phyloP scores from a whole-genome alignment of 352 stramenopile genomes.

The Phytopythium aichiense region DNA sequence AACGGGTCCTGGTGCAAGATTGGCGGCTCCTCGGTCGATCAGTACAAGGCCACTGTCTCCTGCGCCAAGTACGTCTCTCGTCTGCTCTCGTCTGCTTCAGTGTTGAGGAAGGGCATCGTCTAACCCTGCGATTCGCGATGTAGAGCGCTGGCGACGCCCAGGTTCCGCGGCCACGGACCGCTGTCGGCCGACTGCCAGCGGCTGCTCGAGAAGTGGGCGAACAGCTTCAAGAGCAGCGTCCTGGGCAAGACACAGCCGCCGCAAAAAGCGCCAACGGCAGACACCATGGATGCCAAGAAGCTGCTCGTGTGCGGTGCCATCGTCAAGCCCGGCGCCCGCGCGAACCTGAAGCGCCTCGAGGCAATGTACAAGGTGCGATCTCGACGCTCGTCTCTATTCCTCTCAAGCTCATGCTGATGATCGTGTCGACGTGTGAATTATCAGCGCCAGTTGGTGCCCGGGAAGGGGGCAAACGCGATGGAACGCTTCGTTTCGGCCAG shows the following conservation, averaged over 20 bases:
- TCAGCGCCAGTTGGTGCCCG: conserved; percentile 21
- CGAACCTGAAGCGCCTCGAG: conserved; percentile 62
- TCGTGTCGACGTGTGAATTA: conserved; percentile 5
- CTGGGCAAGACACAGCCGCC: conserved; percentile 4
- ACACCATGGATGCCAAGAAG: conserved; percentile 26
- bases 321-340: conserved; percentile 33
- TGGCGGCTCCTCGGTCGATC: conserved; percentile 46
- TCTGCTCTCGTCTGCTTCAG: neutral
- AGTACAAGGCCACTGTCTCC: conserved; percentile 78
- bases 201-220: conserved; percentile 67
- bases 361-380: conserved; percentile 57
- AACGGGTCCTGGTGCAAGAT: conserved; percentile 75
- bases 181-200: conserved; percentile 50
- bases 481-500: conserved; percentile 40
- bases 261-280: conserved; percentile 9
- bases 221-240: conserved; percentile 4
- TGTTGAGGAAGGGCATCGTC: neutral
- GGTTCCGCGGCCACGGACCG: conserved; percentile 57
- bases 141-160: conserved; percentile 51
- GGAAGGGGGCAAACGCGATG: conserved; percentile 20
- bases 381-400: conserved; percentile 1
- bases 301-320: conserved; percentile 45
- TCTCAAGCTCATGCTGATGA: too few species aligned
- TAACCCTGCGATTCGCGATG: neutral
- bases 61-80: conserved; percentile 67